phyloP scores from a whole-genome alignment of 2,329 filamentous ascomycete species.

The Sclerotinia trifoliorum region DNA sequence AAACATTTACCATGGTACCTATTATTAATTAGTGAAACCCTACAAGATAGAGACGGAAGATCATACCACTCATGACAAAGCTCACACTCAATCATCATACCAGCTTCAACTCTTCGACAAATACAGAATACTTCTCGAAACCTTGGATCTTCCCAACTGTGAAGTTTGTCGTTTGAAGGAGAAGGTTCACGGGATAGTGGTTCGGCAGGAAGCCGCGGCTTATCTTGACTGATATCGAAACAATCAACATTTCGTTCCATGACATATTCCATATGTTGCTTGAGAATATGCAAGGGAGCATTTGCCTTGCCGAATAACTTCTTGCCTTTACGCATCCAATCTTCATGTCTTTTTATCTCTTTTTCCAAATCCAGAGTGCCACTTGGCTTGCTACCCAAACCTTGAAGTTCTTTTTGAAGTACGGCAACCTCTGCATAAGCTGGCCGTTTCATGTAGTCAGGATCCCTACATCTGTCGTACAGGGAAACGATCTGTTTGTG shows the following conservation, averaged over 20 bases:
- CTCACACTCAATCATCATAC: slow-evolving; percentile 99
- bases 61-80: slow-evolving; percentile 93
- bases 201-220: slow-evolving; percentile 85
- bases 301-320: slow-evolving; percentile 98
- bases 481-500: slow-evolving; percentile 84
- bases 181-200: slow-evolving; percentile 82
- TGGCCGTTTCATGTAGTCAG: slow-evolving; percentile 75
- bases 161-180: slow-evolving; percentile 52
- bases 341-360: slow-evolving; percentile 91
- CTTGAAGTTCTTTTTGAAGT: slow-evolving; percentile 63
- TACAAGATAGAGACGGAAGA: slow-evolving; percentile 25
- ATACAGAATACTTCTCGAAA: slow-evolving; percentile 91
- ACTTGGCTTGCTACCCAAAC: slow-evolving; percentile 86
- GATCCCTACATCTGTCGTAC: slow-evolving; percentile 72
- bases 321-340: slow-evolving; percentile 99
- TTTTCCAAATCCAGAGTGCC: slow-evolving; percentile 92
- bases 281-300: slow-evolving; percentile 91
- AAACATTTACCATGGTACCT: slow-evolving; percentile 98
- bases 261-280: slow-evolving; percentile 91
- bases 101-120: slow-evolving; percentile 86
- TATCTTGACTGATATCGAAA: slow-evolving; percentile 82
- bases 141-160: slow-evolving; percentile 60
- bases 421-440: slow-evolving; percentile 77
- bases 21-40: slow-evolving; percentile 25
- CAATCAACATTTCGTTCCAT: slow-evolving; percentile 85